phyloP scores from a whole-genome alignment of 257 asterid genomes.

The Solanum clarkiae region DNA sequence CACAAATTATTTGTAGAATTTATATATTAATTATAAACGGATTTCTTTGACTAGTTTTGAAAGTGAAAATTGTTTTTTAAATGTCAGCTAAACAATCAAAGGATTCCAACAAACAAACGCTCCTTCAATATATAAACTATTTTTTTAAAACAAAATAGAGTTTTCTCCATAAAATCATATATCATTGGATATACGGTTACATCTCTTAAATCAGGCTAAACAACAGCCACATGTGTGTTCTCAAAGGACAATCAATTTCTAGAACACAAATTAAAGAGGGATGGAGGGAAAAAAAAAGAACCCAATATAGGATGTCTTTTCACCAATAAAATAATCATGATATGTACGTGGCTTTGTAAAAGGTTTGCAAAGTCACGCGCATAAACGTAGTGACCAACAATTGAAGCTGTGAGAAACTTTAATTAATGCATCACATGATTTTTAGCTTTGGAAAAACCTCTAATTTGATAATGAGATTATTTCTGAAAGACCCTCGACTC shows the following conservation, averaged over 20 bases:
- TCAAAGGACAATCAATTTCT: not conserved
- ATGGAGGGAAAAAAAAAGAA: not conserved
- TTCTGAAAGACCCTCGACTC: no score
- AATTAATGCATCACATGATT: not conserved
- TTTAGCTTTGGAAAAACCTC: not conserved
- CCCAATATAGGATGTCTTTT: not conserved
- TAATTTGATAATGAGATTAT: no score
- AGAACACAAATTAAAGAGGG: not conserved
- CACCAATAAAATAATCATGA: not conserved
- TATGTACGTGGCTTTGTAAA: not conserved
- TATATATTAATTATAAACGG: not conserved
- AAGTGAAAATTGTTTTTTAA: not conserved
- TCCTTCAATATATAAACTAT: not conserved
- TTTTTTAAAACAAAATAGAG: no score
- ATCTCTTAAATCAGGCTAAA: not conserved
- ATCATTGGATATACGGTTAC: not conserved
- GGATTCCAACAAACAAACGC: not conserved
- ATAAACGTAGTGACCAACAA: not conserved
- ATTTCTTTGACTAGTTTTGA: not conserved
- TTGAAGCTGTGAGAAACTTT: not conserved
- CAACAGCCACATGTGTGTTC: not conserved
- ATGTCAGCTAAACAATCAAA: not conserved
- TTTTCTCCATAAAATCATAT: not conserved
- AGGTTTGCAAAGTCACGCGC: not conserved
- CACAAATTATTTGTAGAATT: not conserved